A percentile compares a stretch with the other conserved stretches of the same genome.
phyloP scores from a whole-genome alignment of 1,284 basidiomycete genomes.

The Singerocomus inundabilis region DNA sequence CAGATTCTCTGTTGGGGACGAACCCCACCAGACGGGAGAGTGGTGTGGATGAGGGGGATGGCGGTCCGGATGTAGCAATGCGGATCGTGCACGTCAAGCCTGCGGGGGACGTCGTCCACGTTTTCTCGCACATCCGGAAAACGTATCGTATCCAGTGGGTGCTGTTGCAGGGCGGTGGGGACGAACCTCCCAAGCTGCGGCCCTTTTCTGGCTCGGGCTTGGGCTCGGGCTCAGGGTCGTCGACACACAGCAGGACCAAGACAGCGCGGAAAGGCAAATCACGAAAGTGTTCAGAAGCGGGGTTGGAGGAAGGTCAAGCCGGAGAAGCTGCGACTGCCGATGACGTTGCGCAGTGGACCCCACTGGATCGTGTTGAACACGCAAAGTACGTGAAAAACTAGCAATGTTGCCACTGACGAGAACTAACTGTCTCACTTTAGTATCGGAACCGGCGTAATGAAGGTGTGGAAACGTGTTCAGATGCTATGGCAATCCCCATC shows the following conservation, averaged over 20 bases:
- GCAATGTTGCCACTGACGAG: not conserved
- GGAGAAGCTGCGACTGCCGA: slow-evolving; percentile 8
- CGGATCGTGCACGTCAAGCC: slow-evolving; percentile 47
- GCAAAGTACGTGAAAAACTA: slow-evolving; percentile 58
- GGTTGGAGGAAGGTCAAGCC: slow-evolving; percentile 9
- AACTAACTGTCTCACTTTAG: slow-evolving; percentile 32
- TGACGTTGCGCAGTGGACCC: slow-evolving; percentile 48
- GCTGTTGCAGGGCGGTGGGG: slow-evolving; percentile 51
- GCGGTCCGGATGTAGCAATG: slow-evolving; percentile 17
- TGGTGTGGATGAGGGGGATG: not conserved
- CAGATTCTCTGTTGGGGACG: too few relatives aligned
- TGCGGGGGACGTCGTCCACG: slow-evolving; percentile 71
- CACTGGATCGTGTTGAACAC: slow-evolving; percentile 50
- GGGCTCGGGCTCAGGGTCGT: not conserved
- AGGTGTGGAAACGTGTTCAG: slow-evolving; percentile 52
- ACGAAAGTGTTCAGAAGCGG: slow-evolving; percentile 10
- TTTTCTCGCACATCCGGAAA: slow-evolving; percentile 91
- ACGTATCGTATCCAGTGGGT: slow-evolving; percentile 83
- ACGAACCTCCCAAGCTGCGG: slow-evolving; percentile 37
- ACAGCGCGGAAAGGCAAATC: slow-evolving; percentile 10
- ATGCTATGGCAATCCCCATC: slow-evolving; percentile 23
- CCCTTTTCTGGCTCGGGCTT: not conserved
- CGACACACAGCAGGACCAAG: slow-evolving; percentile 6
- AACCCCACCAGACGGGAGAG: not conserved
- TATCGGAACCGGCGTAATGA: slow-evolving; percentile 58